Conservation (phyloP, 805 yeast genomes). For the Lachancea dasiensis region DNA sequence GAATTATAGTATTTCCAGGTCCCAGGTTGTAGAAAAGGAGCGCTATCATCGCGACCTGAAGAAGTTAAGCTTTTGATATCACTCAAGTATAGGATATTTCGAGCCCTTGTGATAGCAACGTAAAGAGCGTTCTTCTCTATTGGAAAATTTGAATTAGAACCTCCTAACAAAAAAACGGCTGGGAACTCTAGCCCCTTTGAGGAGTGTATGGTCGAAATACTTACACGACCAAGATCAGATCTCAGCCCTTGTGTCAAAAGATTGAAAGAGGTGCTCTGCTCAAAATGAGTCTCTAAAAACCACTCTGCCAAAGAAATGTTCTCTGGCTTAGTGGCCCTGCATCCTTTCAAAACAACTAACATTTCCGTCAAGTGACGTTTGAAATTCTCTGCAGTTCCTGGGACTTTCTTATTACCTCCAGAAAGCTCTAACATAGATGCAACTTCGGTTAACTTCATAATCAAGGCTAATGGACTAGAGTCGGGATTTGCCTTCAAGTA, state of each 20-base stretch:
- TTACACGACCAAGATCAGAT: too few species aligned
- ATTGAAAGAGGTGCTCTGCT: conserved; percentile 17
- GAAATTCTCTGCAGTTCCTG: conserved; percentile 25
- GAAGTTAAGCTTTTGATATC: conserved; percentile 17
- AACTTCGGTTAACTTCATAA: conserved; percentile 32
- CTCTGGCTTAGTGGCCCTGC: conserved; percentile 22
- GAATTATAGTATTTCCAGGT: conserved; percentile 30
- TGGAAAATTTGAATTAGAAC: conserved; percentile 11
- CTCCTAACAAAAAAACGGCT: conserved; percentile 46
- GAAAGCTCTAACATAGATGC: conserved; percentile 33
- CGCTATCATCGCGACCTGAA: neutral
- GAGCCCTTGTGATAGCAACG: conserved; percentile 65
- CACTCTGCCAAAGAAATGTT: conserved; percentile 25
- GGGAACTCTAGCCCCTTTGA: conserved; percentile 75
- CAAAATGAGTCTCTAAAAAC: conserved; percentile 32
- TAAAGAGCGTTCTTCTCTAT: conserved; percentile 43
- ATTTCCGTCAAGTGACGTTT: conserved; percentile 33
- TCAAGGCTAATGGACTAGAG: conserved; percentile 34
- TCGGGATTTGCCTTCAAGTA: conserved; percentile 3
- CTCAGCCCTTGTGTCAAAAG: too few species aligned
- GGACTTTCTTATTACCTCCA: conserved; percentile 15
- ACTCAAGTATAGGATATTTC: conserved; percentile 30
- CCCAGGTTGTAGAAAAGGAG: too few species aligned
- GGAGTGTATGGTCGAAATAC: conserved; percentile 63
- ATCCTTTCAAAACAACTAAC: conserved; percentile 32